These are phyloP conservation scores for Colletotrichum sp. DNA, from an alignment of 2,329 filamentous ascomycete genomes.

Conservation along the genomic window DNA sequence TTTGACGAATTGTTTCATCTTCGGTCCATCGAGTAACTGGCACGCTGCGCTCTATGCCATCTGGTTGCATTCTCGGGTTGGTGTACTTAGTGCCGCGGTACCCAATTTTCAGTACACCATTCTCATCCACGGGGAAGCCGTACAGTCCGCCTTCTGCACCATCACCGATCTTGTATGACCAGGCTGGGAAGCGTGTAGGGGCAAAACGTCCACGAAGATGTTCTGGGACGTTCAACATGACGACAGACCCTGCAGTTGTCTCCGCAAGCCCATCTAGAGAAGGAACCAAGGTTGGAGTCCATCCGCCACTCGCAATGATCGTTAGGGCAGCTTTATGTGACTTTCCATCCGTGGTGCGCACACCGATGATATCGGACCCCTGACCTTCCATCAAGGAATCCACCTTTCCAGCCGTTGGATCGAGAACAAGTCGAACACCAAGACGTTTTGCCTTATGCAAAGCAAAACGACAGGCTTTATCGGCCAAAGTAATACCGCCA, in stretches of 20 bases:
- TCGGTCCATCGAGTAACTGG: conserved; percentile 43
- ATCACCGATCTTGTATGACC: conserved; percentile 40
- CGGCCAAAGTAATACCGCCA: conserved; percentile 48
- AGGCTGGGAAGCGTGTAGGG: conserved; percentile 50
- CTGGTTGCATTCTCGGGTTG: conserved; percentile 41
- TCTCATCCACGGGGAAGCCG: conserved; percentile 49
- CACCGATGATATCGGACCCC: conserved; percentile 27
- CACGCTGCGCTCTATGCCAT: conserved; percentile 41
- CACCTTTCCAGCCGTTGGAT: conserved; percentile 31
- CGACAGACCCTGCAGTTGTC: conserved; percentile 51
- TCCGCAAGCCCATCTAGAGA: conserved; percentile 47
- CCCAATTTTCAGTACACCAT: conserved; percentile 53
- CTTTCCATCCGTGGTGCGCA: conserved; percentile 40
- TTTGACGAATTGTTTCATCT: conserved; percentile 24
- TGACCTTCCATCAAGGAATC: conserved; percentile 25
- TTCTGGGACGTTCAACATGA: conserved; percentile 46
- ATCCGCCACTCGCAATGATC: conserved; percentile 47
- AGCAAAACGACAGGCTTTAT: conserved; percentile 49
- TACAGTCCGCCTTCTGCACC: conserved; percentile 46
- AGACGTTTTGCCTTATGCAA: conserved; percentile 43
- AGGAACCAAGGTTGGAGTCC: conserved; percentile 47
- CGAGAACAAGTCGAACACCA: conserved; percentile 48
- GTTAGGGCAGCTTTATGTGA: conserved; percentile 34
- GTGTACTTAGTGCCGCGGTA: conserved; percentile 58
- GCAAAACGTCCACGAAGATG: conserved; percentile 44